Percentiles rank a stretch among this genome's conserved stretches.
Evolutionary conservation across 257 asterid genomes (phyloP).

Genomic region (Fraxinus anomala): DNA sequence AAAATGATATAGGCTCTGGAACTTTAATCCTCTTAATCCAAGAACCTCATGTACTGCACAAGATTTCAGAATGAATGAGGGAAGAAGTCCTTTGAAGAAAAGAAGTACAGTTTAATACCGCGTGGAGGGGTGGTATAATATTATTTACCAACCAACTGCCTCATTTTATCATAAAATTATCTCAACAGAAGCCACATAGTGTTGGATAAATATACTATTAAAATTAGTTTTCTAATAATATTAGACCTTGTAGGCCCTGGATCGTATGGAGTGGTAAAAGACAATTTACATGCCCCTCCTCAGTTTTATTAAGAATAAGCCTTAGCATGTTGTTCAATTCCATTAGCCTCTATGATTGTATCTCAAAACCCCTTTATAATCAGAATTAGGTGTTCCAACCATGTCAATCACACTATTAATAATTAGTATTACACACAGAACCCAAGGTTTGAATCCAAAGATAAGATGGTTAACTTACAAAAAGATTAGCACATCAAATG

Average conservation of each 20-base stretch:
- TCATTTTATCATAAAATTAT: neutral
- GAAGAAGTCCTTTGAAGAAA: neutral
- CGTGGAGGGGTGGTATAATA: neutral
- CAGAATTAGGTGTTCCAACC: neutral
- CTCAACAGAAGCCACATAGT: neutral
- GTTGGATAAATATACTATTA: neutral
- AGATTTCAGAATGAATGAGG: conserved; percentile 1
- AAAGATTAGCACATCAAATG: neutral
- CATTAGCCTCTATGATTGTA: neutral
- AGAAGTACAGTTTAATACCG: neutral
- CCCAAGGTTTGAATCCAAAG: neutral
- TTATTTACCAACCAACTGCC: neutral
- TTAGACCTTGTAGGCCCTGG: neutral
- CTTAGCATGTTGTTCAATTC: neutral
- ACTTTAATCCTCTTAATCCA: conserved; percentile 64
- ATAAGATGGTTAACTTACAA: neutral
- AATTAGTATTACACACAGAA: neutral
- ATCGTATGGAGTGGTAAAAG: neutral
- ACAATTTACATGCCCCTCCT: neutral
- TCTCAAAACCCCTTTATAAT: neutral
- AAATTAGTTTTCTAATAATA: neutral
- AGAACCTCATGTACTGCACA: conserved; percentile 84
- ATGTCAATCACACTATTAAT: neutral
- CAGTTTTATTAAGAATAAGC: neutral
- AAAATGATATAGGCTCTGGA: conserved; percentile 88